Conservation (phyloP, 1,284 basidiomycete genomes). For the Moniliophthora roreri region DNA sequence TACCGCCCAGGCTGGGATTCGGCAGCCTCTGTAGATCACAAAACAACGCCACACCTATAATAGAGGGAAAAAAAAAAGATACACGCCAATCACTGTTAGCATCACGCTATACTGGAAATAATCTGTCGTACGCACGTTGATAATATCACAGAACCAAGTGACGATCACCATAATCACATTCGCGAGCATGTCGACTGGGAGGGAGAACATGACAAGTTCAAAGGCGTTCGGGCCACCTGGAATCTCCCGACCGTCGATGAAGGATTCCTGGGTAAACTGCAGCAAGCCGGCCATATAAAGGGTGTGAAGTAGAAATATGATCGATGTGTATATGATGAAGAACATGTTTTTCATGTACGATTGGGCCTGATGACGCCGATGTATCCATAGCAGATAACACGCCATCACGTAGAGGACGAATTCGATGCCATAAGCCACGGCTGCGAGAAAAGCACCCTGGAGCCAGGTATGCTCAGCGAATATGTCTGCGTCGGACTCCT, state of each 20-base stretch:
- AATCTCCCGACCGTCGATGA: conserved; percentile 30
- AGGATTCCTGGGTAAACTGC: conserved; percentile 27
- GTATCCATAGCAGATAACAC: conserved; percentile 16
- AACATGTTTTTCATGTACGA: conserved; percentile 8
- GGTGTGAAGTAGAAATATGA: conserved; percentile 27
- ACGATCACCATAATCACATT: conserved; percentile 26
- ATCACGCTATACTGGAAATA: neutral
- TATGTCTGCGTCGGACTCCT: conserved; percentile 19
- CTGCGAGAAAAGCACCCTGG: conserved; percentile 26
- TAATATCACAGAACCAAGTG: conserved; percentile 28
- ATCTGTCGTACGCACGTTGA: conserved; percentile 23
- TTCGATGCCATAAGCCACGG: conserved; percentile 27
- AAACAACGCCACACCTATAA: no score
- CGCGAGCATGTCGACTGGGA: conserved; percentile 26
- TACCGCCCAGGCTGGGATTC: no score
- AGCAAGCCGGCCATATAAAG: conserved; percentile 20
- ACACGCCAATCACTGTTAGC: conserved; percentile 8
- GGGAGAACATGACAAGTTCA: conserved; percentile 20
- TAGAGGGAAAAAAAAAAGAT: no score
- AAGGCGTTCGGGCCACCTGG: conserved; percentile 30
- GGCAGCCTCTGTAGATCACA: no score
- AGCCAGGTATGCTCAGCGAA: conserved; percentile 31
- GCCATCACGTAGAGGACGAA: conserved; percentile 19
- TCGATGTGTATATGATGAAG: conserved; percentile 22
- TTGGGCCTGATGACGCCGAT: conserved; percentile 4